These are phyloP conservation scores for Trypanosoma lewisi DNA, from an alignment of 208 protist species.

Conservation along the genomic window DNA sequence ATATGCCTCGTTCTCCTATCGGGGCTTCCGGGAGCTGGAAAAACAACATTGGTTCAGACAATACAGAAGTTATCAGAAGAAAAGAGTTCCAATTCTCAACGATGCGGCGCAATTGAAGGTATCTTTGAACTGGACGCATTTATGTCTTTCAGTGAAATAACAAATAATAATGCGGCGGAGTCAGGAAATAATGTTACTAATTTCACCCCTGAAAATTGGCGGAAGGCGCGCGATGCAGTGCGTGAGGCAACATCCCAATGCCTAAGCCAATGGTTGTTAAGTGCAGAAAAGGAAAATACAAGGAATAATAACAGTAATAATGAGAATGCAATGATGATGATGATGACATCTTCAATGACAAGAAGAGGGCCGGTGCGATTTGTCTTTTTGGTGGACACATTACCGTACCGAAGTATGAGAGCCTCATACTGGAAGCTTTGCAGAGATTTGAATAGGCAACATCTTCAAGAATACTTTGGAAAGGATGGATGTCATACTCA, in stretches of 20 bases:
- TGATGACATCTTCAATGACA: not conserved
- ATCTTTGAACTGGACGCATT: conserved; percentile 32
- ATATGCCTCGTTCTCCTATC: conserved; percentile 52
- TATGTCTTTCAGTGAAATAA: conserved; percentile 18
- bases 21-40: conserved; percentile 63
- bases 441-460: conserved; percentile 14
- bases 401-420: conserved; percentile 78
- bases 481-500: not conserved
- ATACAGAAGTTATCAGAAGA: not conserved
- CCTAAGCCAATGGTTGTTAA: not conserved
- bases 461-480: not conserved
- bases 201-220: conserved; percentile 30
- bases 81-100: not conserved
- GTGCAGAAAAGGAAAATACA: not conserved
- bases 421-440: conserved; percentile 70
- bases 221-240: conserved; percentile 16
- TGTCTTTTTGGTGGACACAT: conserved; percentile 78
- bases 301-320: too few species aligned
- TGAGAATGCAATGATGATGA: too few species aligned
- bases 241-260: conserved; percentile 18
- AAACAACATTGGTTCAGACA: conserved; percentile 38
- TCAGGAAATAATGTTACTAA: not conserved
- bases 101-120: conserved; percentile 5
- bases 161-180: not conserved
- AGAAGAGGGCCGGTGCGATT: conserved; percentile 16